Percentiles rank a stretch among this genome's conserved stretches.
These are phyloP conservation scores for Tulasnella sp. DNA, from an alignment of 768 basidiomycete genomes.

Conservation along the genomic window DNA sequence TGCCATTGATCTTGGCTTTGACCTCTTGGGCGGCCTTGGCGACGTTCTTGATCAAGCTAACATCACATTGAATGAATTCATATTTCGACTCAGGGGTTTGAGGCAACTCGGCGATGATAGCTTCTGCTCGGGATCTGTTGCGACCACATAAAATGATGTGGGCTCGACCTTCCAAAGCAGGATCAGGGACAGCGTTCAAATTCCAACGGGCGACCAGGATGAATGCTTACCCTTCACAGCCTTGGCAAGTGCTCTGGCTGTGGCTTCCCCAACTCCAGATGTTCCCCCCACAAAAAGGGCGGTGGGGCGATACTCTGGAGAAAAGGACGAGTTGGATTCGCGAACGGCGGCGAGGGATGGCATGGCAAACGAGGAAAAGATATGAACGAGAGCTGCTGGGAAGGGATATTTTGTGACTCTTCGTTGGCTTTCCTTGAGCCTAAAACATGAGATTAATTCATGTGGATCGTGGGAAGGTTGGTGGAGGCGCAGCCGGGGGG, in stretches of 20 bases:
- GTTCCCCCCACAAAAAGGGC: conserved; percentile 36
- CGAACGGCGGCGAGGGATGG: neutral
- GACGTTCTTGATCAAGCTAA: conserved; percentile 38
- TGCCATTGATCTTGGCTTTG: conserved; percentile 7
- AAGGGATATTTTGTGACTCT: neutral
- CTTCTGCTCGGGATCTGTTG: conserved; percentile 36
- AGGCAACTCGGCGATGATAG: conserved; percentile 37
- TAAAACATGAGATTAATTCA: neutral
- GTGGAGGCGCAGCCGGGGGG: neutral
- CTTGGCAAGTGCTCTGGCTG: conserved; percentile 29
- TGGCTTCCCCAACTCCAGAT: conserved; percentile 33
- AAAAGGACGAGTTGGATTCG: conserved; percentile 12
- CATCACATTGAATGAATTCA: conserved; percentile 43
- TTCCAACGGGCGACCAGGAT: neutral
- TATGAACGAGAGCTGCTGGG: neutral
- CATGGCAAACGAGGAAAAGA: neutral
- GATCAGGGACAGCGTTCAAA: conserved; percentile 1
- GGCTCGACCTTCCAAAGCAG: conserved; percentile 28
- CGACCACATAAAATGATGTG: conserved; percentile 39
- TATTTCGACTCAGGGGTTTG: conserved; percentile 38
- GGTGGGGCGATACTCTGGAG: conserved; percentile 30
- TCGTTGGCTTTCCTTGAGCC: neutral
- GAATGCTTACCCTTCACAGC: conserved; percentile 19
- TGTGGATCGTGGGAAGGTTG: neutral
- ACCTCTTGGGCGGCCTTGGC: conserved; percentile 21